Evolutionary conservation across 495 filamentous ascomycete species (phyloP).

Genomic region (Podospora sp.): DNA sequence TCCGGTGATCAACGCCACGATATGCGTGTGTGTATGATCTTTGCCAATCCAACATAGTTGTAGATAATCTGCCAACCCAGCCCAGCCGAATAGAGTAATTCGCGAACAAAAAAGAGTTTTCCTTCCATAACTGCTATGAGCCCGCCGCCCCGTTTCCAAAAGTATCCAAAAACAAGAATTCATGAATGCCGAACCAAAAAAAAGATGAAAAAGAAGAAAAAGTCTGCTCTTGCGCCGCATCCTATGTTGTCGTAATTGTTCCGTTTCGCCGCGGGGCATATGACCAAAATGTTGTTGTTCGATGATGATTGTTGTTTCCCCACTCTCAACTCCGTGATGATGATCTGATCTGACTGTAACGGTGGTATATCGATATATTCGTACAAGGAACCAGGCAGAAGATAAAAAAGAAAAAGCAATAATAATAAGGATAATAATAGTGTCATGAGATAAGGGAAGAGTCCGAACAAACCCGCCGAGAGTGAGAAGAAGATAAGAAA

Average conservation of each 20-base stretch:
- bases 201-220: conserved; percentile 12
- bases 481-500: background rate
- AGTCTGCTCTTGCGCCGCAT: conserved; percentile 1
- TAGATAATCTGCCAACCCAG: background rate
- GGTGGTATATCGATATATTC: background rate
- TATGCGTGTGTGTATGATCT: conserved; percentile 6
- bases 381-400: background rate
- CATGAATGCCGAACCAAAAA: background rate
- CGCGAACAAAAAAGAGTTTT: conserved; percentile 8
- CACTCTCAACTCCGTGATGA: background rate
- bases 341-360: background rate
- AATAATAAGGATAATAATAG: background rate
- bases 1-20: background rate
- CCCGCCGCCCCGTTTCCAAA: conserved; percentile 1
- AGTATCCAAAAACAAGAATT: background rate
- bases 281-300: background rate
- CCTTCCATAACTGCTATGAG: background rate
- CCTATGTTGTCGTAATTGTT: background rate
- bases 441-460: background rate
- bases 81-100: background rate
- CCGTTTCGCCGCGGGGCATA: background rate
- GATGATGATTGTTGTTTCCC: too few species aligned
- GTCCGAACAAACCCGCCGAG: background rate
- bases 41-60: background rate
- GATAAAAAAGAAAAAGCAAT: background rate